Evolutionary conservation across 2,329 filamentous ascomycete genomes (phyloP).

Genomic region (Blastomyces silverae): DNA sequence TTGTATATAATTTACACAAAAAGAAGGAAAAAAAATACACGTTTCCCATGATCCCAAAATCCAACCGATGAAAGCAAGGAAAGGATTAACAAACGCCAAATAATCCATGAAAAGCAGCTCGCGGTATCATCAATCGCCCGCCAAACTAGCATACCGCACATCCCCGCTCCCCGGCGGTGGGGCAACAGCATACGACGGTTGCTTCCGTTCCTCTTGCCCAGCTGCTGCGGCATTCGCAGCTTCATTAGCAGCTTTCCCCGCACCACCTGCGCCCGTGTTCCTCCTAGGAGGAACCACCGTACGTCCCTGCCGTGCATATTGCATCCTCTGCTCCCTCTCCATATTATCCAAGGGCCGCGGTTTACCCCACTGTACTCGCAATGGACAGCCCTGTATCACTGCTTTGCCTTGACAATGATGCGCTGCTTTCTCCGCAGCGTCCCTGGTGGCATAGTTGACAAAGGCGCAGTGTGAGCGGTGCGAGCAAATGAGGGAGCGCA

Average conservation of each 20-base stretch:
- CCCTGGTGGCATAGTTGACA: conserved; percentile 81
- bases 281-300: conserved; percentile 49
- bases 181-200: conserved; percentile 51
- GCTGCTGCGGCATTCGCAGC: conserved; percentile 38
- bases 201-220: conserved; percentile 33
- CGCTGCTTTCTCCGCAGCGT: conserved; percentile 79
- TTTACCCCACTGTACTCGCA: conserved; percentile 86
- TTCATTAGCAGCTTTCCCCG: conserved; percentile 17
- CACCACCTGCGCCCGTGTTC: conserved; percentile 20
- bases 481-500: conserved; percentile 89
- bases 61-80: not conserved
- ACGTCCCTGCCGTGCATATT: conserved; percentile 73
- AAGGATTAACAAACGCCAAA: not conserved
- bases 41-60: not conserved
- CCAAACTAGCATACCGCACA: conserved; percentile 75
- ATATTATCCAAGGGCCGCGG: conserved; percentile 88
- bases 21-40: not conserved
- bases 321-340: conserved; percentile 74
- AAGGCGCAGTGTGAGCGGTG: conserved; percentile 98
- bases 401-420: conserved; percentile 78
- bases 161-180: conserved; percentile 73
- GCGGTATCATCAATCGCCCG: conserved; percentile 58
- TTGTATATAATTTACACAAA: conserved; percentile 8
- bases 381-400: conserved; percentile 81
- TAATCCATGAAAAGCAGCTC: not conserved